Percentiles rank a stretch among this genome's conserved stretches.
phyloP scores from a whole-genome alignment of 352 stramenopile genomes.

The Lagenidium sp. region DNA sequence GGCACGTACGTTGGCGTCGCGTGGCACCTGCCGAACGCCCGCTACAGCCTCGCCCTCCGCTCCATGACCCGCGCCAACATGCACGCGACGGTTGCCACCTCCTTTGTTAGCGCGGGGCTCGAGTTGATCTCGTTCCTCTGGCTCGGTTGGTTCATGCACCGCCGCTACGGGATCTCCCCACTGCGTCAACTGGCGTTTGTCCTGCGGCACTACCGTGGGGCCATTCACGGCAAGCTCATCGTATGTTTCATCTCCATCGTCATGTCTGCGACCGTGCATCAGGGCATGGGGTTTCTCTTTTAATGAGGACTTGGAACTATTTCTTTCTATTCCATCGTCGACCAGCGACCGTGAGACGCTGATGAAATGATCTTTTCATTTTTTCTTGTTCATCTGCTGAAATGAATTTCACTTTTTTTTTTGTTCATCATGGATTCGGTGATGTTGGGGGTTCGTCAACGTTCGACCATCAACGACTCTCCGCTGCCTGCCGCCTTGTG shows the following conservation, averaged over 20 bases:
- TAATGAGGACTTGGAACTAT: too few relatives aligned
- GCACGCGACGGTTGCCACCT: neutral
- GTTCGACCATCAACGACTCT: too few relatives aligned
- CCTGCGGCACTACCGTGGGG: constrained; percentile 6
- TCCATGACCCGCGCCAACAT: neutral
- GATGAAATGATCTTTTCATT: too few relatives aligned
- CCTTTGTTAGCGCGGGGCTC: neutral
- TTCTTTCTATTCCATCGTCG: too few relatives aligned
- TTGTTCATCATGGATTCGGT: too few relatives aligned
- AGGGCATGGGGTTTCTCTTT: too few relatives aligned
- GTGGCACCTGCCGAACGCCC: neutral
- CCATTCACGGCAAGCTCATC: constrained; percentile 9
- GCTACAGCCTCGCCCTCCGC: neutral
- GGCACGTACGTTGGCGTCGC: neutral
- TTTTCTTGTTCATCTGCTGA: too few relatives aligned
- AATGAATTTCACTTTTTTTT: too few relatives aligned
- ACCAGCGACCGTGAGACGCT: too few relatives aligned
- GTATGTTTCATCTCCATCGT: constrained; percentile 2
- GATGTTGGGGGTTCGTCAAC: too few relatives aligned
- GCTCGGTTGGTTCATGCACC: constrained; percentile 2
- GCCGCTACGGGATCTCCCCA: constrained; percentile 5
- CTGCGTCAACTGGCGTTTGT: constrained; percentile 9
- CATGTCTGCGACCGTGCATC: constrained; percentile 5
- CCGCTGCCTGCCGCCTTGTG: too few relatives aligned
- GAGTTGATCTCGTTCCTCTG: constrained; percentile 2